Base-by-base conservation (phyloP, 2,329 filamentous ascomycete genomes). In the Xylariaceae sp. region DNA sequence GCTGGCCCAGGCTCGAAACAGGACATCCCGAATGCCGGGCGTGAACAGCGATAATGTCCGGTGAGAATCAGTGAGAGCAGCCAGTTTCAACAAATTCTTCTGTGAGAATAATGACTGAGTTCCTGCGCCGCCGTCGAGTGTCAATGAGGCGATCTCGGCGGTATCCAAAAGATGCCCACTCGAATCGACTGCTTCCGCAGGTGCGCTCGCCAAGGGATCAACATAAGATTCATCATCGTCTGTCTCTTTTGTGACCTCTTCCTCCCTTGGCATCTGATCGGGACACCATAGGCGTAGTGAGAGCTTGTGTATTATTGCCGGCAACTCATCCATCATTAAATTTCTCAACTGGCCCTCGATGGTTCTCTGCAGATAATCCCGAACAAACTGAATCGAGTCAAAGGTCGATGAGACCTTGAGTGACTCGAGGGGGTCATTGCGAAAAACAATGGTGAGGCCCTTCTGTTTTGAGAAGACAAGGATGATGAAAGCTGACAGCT, bases 321-420 rank as follows among this genome's bases (percentile, higher is more conserved):
- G 94, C 19, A 99, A 74, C 69, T 99, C 94, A 59, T 99, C 93
- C 91, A 97, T 97, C 78, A 99, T 96, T 59, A 99, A 69, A 49
- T 92, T 90, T 31, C 94, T 86, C 55, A 99, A 74, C 71, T 97
- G 94, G 47, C 84, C 88, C 73, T 99, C 94, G 63, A 99, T 99
- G 55, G 93, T 96, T 69, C 90, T 88, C 68, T 99, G 94, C 51
- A 99, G 76, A 70, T 97, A 97, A 71, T 99, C 92, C 61, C 94
- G 88, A 57, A 99, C 94, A 67, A 99, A 99, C 42, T 94, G 93
- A 65, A 99, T 99, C 12, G 93, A 96, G 75, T 99, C 94, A 71
- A 99, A 99, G 42, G 94, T 99, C 61, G 93, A 97, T 1, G 93
- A 97, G 60, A 99, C 94, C 75, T 97, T 97, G 65, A 99, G 84